Evolutionary conservation across 78 protist species (phyloP), one percentile per base, ranked within the genome.

Genomic region (Cavenderia fasciculata): DNA sequence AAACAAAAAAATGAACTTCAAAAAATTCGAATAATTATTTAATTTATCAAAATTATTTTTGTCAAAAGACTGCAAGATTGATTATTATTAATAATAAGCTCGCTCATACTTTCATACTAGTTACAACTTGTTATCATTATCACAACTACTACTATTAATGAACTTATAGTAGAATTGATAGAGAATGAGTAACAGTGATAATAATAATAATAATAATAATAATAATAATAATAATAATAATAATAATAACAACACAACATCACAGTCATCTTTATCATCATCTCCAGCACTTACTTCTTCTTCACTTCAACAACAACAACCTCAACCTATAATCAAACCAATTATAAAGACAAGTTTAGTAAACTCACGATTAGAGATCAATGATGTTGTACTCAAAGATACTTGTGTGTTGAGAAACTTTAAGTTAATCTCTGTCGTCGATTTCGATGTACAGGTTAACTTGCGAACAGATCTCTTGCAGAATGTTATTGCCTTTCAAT

Each of bases 401-500:
- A 75, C 79, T 8, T 89, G 74, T 82, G 89, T 82, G 38, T 71
- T 92, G 56, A n/a, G 92, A 41, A 72, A 70, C 33, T 31, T 92
- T 1, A 71, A 59, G 62, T 29, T 92, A 16, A n/a, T 16, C 18
- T 73, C 73, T 31, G 47, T 59, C 11, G 73, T 52, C 4, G 89
- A 52, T 16, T 47, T 66, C 65, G 72, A 73, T 41, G 46, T 85
- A 2, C 6, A 31, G 31, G 92, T 92, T 46, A 52, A 56, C 10
- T 63, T 92, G 23, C 65, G 71, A 68, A 65, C 89, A 27, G 87
- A 59, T 49, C 41, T 92, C 18, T n/a, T 43, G 7, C 92, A 86
- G 36, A n/a, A n/a, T n/a, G n/a, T n/a, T n/a, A 29, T 92, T 21
- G 82, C 71, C 47, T 92, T 92, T 21, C 95, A 92, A 57, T n/a